Evolutionary conservation across 352 stramenopile genomes (phyloP), one percentile per base, ranked within the genome.

Genomic region (Globisporangium carolinianum): DNA sequence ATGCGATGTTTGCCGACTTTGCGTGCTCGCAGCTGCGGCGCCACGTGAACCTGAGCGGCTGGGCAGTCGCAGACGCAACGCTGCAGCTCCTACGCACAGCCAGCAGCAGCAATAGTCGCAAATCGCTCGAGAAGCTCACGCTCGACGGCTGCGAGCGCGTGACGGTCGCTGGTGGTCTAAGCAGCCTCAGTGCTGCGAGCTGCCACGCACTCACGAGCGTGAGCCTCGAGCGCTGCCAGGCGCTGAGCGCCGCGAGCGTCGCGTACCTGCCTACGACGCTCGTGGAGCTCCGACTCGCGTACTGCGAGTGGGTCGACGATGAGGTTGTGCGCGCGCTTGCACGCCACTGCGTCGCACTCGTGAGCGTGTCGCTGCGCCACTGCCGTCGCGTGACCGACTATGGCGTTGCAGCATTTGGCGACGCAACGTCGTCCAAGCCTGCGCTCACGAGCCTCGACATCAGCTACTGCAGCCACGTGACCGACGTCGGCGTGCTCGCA

Each of bases 301-400:
- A 79, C 32, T 91, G 78, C 39, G 78, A 87, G 24, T 91, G 80
- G 80, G 67, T 86, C 8, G 76, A 86, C 48, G 80, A 91, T 58
- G 51, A 62, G 4, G 72, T 69, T 42, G 52, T 82, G 39, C 76
- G 76, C n/a, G 42, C 58, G 5, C 59, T 91, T 7, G 67, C 60
- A 32, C 61, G 63, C 4, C 63, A 67, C 8, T 91, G 80, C 53
- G 60, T 57, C 2, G 42, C 37, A 14, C 62, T 91, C 41, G 55
- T 58, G 8, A 61, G 60, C 1, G 41, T 87, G 8, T 67, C 64
- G 17, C 46, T 93, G 5, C 38, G 63, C 12, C 73, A 72, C 57
- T 93, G 83, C 48, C 69, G 70, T 38, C 63, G 66, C 18, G 53
- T 93, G 18, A 88, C 79, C 5, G 83, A 91, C 69, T 89, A 87